These are phyloP conservation scores for Oemleria cerasiformis DNA, from an alignment of 306 rosid species.

Conservation along the genomic window DNA sequence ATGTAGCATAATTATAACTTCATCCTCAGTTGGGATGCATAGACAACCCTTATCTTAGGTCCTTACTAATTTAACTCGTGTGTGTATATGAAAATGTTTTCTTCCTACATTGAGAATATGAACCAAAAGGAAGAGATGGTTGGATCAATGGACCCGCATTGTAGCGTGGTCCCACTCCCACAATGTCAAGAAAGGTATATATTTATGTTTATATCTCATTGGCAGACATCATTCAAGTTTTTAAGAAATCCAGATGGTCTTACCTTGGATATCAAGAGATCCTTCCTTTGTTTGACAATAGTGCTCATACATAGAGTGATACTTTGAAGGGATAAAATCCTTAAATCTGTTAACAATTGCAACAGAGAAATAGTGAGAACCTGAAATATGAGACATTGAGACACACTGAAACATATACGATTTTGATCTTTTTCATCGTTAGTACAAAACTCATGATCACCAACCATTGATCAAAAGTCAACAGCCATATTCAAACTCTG, in stretches of 20 bases:
- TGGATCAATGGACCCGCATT: background rate
- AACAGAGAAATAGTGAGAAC: slow-evolving; percentile 15
- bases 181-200: background rate
- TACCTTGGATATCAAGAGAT: background rate
- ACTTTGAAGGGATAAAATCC: slow-evolving; percentile 76
- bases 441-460: background rate
- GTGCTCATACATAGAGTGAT: slow-evolving; percentile 73
- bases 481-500: background rate
- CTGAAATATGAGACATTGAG: slow-evolving; percentile 10
- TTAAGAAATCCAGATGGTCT: background rate
- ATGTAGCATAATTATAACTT: background rate
- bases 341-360: slow-evolving; percentile 65
- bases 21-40: background rate
- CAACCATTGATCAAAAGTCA: background rate
- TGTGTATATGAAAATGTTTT: background rate
- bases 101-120: background rate
- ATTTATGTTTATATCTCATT: background rate
- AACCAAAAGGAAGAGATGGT: background rate
- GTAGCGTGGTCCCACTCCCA: background rate
- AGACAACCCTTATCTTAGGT: background rate
- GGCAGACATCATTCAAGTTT: background rate
- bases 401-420: background rate
- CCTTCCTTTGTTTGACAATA: slow-evolving; percentile 32
- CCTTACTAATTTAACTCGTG: background rate
- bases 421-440: background rate